Conservation (phyloP, 2,329 filamentous ascomycete species). For the Penicillium sp. region DNA sequence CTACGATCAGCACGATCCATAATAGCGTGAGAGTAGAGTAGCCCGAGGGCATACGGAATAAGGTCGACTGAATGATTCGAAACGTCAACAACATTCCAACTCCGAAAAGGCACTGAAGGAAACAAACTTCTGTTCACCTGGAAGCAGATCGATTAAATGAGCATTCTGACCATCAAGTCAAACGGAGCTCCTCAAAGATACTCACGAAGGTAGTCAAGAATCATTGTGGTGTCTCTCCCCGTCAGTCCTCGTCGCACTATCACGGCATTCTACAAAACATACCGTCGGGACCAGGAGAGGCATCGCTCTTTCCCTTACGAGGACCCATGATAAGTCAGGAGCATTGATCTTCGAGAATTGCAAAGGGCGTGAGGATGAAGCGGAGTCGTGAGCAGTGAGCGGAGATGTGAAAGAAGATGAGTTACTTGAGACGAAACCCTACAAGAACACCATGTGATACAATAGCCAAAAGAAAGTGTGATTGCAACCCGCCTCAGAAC, state of each 20-base stretch:
- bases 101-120: background rate
- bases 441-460: background rate
- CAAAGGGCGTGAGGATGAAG: background rate
- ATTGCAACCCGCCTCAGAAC: constrained; percentile 9
- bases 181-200: constrained; percentile 3
- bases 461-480: background rate
- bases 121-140: constrained; percentile 50
- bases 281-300: constrained; percentile 32
- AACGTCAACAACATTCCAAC: background rate
- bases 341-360: background rate
- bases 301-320: constrained; percentile 38
- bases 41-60: constrained; percentile 47
- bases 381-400: background rate
- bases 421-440: background rate
- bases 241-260: constrained; percentile 1
- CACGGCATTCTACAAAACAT: constrained; percentile 2
- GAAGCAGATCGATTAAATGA: background rate
- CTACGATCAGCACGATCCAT: background rate
- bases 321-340: constrained; percentile 35
- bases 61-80: constrained; percentile 44
- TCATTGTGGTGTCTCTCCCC: constrained; percentile 37
- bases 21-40: background rate
- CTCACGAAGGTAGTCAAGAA: constrained; percentile 53
- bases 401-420: background rate
- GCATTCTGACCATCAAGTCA: background rate